Base-by-base conservation (phyloP, 805 yeast genomes). In the Myxozyma melibiosi region DNA sequence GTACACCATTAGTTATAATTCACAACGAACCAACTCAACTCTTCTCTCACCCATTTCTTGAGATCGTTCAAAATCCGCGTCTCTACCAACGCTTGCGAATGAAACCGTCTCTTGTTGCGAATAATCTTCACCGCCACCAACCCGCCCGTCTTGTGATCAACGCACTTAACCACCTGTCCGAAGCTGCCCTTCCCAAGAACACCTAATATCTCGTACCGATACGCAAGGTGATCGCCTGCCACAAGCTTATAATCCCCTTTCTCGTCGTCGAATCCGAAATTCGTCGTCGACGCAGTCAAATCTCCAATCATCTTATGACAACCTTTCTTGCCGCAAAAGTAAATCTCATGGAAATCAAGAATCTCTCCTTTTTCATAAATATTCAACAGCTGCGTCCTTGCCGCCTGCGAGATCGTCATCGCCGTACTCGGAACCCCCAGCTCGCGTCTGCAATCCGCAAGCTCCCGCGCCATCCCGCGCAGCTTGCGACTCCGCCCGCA, bases 171-270 rank as follows among this genome's bases (percentile, higher is more conserved):
- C 1, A 90, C 96, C 51, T 82, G 83, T 0, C 96, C 96, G 74
- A 89, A 89, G 41, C 91, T 83, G 6, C 96, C 96, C 48, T 79
- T 81, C 0, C 96, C 96, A 9, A 89, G 75, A 1, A 76, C 70
- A 1, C 75, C 70, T 20, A 80, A 50, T 3, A 88, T 82, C 63
- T 86, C 84, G 67, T 85, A 90, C 28, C 95, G 72, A 69, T 84
- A 89, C 52, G 85, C 85, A 41, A 89, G 80, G 62, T 89, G 96
- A 67, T 88, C 96, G 9, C 85, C 82, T 1, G 69, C 67, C 0
- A 75, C 65, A 0, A 81, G 74, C 4, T 74, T 73, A 65, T 86
- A 84, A 66, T 88, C 86, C 2, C 88, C 86, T 11, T 79, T 72
- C 9, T 70, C 69, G 67, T 88, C 94, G 67, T 88, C 95, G 69